These are phyloP conservation scores for Cucumis cinereus DNA, from an alignment of 306 rosid species.

Conservation along the genomic window DNA sequence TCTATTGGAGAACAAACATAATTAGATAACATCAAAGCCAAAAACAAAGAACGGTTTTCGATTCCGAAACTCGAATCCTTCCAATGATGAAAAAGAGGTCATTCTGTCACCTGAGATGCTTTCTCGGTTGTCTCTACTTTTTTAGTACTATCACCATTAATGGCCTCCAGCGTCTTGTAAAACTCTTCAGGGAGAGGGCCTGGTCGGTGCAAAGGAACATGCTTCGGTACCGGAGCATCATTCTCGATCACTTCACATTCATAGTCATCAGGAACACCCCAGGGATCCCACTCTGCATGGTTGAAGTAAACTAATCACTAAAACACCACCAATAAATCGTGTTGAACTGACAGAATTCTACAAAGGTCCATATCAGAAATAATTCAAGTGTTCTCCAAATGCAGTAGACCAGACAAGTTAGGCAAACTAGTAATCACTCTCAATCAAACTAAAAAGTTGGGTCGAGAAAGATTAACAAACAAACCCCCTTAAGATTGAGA, in stretches of 20 bases:
- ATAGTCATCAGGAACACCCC: conserved; percentile 84
- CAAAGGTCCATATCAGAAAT: not conserved
- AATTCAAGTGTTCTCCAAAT: not conserved
- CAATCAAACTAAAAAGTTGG: not conserved
- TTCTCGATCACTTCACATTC: conserved; percentile 81
- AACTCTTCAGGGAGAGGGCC: conserved; percentile 74
- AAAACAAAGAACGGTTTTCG: conserved; percentile 8
- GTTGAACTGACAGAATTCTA: not conserved
- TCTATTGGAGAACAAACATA: conserved; percentile 2
- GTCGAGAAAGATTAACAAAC: not conserved
- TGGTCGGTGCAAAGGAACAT: conserved; percentile 72
- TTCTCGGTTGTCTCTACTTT: conserved; percentile 20
- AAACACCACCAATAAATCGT: not conserved
- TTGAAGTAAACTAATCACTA: not conserved
- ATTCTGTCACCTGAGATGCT: conserved; percentile 40
- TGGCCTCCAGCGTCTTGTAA: conserved; percentile 38
- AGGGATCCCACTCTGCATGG: conserved; percentile 73
- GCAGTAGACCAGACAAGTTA: not conserved
- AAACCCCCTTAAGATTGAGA: not conserved
- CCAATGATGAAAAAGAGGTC: conserved; percentile 7
- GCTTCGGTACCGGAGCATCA: conserved; percentile 82
- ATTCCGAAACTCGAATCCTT: conserved; percentile 19
- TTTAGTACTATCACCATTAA: conserved; percentile 15
- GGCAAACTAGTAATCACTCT: not conserved
- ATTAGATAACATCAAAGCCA: conserved; percentile 9